A percentile compares a stretch with the other conserved stretches of the same genome.
These are phyloP conservation scores for Pseudogymnoascus destructans DNA, from an alignment of 2,329 filamentous ascomycete species.

Conservation along the genomic window DNA sequence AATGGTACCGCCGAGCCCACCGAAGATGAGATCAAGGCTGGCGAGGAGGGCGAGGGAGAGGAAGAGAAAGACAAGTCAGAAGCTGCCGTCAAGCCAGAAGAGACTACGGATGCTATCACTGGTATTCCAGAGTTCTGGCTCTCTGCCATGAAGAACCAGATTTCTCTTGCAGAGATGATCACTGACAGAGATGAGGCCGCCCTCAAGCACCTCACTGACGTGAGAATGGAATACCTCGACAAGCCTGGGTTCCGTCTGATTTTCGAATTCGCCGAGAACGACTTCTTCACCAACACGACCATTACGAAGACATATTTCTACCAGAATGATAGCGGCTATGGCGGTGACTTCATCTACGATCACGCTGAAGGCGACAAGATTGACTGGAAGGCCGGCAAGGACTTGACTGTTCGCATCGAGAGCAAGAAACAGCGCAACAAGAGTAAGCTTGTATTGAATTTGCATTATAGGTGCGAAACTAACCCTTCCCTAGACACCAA, in stretches of 20 bases:
- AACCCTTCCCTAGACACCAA: conserved; percentile 62
- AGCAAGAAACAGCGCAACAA: conserved; percentile 99
- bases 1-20: conserved; percentile 79
- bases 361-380: conserved; percentile 98
- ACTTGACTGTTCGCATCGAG: conserved; percentile 87
- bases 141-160: conserved; percentile 99
- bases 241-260: conserved; percentile 96
- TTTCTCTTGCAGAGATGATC: conserved; percentile 95
- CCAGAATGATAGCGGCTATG: conserved; percentile 96
- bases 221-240: conserved; percentile 98
- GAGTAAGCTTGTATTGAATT: conserved; percentile 47
- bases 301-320: conserved; percentile 99
- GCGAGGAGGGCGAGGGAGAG: conserved; percentile 66
- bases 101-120: conserved; percentile 41
- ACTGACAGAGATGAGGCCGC: conserved; percentile 93
- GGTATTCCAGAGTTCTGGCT: conserved; percentile 99
- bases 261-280: conserved; percentile 91
- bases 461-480: background rate
- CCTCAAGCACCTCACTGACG: conserved; percentile 77
- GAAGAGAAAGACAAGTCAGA: conserved; percentile 42
- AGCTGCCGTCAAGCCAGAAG: conserved; percentile 36
- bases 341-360: conserved; percentile 98
- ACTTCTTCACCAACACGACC: conserved; percentile 94
- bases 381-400: conserved; percentile 86
- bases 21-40: conserved; percentile 73